Base-by-base conservation (phyloP, 495 filamentous ascomycete species). In the Podospora anserina region DNA sequence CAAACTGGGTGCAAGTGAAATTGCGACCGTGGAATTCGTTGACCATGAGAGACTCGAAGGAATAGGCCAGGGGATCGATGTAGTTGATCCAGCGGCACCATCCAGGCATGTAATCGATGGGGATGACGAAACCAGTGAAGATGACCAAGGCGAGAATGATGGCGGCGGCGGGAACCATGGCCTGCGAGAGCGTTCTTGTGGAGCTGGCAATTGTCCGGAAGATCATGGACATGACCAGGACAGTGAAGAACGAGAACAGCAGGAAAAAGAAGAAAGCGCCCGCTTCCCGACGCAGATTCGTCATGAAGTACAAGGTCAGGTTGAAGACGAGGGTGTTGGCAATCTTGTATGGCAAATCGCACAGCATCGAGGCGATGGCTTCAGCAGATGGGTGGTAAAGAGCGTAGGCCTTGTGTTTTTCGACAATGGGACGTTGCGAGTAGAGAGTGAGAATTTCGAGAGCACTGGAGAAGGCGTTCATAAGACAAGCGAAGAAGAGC, bases 31-130 rank as follows among this genome's bases (percentile, higher is more conserved):
- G 82, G 75, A 95, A 97, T 77, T 97, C 93, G 74, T 97, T 97
- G 71, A 96, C 87, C 88, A 97, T 92, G 13, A 97, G 78, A 2
- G 88, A 82, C 78, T 97, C 93, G 73, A 96, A 97, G 1, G 90
- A 88, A 70, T 97, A 97, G 1, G 87, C 88, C 55, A 97, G 87
- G 5, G 93, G 93, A 70, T 97, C 89, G 15, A 97, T 76, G 69
- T 92, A 97, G 70, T 92, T 91, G 49, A 97, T 81, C 94, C 94
- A 97, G 34, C 91, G 84, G 71, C 91, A 91, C 90, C 93, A 97
- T 2, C 80, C 83, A 15, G 89, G 87, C 92, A 96, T 96, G 72
- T 90, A 87, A 53, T 76, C 77, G 55, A 87, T 85, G 0, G 93
- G 94, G 69, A 98, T 92, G 2, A 88, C 88, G 76, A 97, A 97